Conservation (phyloP, 75 land plant genomes). For the Pinus tabuliformis region DNA sequence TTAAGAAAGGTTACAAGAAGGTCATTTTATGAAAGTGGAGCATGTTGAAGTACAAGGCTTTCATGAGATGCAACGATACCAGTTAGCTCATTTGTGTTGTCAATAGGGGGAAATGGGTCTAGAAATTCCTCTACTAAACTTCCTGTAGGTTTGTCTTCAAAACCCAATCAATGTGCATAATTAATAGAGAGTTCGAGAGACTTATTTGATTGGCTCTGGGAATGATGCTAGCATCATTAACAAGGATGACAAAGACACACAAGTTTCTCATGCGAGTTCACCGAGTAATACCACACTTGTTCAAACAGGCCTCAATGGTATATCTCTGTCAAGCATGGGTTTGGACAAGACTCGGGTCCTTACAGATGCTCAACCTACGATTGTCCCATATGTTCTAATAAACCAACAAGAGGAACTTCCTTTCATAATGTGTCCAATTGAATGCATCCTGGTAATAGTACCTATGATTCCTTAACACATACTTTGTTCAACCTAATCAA, state of each 20-base stretch:
- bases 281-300: constrained; percentile 8
- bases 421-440: constrained; percentile 96
- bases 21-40: too few relatives aligned
- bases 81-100: too few relatives aligned
- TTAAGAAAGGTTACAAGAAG: too few relatives aligned
- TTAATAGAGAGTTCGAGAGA: constrained; percentile 12
- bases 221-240: constrained; percentile 8
- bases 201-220: neutral
- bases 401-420: constrained; percentile 98
- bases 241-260: neutral
- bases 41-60: too few relatives aligned
- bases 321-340: constrained; percentile 21
- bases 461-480: constrained; percentile 90
- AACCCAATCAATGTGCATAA: neutral
- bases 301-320: constrained; percentile 13
- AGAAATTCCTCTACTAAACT: constrained; percentile 5
- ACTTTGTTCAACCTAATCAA: constrained; percentile 91
- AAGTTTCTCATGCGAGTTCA: constrained; percentile 1
- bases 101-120: too few relatives aligned
- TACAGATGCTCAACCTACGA: constrained; percentile 94
- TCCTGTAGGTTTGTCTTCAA: too few relatives aligned
- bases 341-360: constrained; percentile 82
- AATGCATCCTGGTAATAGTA: constrained; percentile 86
- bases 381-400: constrained; percentile 97
- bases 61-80: too few relatives aligned